These are phyloP conservation scores for Erysiphe pulchra DNA, from an alignment of 2,329 filamentous ascomycete genomes.

Conservation along the genomic window DNA sequence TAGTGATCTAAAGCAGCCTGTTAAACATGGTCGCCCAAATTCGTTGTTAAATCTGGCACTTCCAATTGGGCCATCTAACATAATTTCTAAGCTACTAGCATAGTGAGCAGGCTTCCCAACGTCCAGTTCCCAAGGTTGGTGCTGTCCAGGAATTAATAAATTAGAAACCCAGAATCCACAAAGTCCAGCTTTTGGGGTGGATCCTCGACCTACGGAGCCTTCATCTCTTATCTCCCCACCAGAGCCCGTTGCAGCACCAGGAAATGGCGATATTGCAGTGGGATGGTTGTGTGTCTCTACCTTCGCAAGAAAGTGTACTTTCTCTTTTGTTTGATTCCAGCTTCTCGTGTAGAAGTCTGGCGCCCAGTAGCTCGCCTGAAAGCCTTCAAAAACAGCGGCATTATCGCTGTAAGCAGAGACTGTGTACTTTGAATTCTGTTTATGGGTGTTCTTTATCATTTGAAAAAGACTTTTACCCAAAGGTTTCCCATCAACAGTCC, in stretches of 20 bases:
- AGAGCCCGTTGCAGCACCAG: conserved; percentile 81
- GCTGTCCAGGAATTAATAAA: conserved; percentile 61
- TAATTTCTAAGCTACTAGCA: conserved; percentile 83
- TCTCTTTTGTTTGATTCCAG: conserved; percentile 70
- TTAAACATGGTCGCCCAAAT: conserved; percentile 71
- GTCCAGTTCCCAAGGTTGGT: conserved; percentile 73
- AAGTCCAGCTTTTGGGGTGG: conserved; percentile 75
- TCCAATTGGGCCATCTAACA: conserved; percentile 90
- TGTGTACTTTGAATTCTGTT: conserved; percentile 54
- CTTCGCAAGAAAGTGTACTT: conserved; percentile 70
- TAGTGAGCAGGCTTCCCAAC: conserved; percentile 79
- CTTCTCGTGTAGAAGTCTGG: conserved; percentile 66
- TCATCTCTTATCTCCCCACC: conserved; percentile 93
- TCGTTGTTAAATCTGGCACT: conserved; percentile 95
- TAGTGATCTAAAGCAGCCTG: conserved; percentile 79
- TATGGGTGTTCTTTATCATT: conserved; percentile 94
- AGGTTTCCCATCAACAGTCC: conserved; percentile 70
- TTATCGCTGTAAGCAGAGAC: conserved; percentile 95
- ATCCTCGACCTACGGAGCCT: conserved; percentile 78
- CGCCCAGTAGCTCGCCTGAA: conserved; percentile 54
- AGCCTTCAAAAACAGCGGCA: conserved; percentile 67
- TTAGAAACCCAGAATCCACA: conserved; percentile 90
- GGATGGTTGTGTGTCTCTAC: conserved; percentile 97
- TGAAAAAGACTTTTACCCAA: conserved; percentile 67
- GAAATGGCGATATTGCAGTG: conserved; percentile 78